phyloP scores from a whole-genome alignment of 208 protist genomes.

The Angomonas desouzai region DNA sequence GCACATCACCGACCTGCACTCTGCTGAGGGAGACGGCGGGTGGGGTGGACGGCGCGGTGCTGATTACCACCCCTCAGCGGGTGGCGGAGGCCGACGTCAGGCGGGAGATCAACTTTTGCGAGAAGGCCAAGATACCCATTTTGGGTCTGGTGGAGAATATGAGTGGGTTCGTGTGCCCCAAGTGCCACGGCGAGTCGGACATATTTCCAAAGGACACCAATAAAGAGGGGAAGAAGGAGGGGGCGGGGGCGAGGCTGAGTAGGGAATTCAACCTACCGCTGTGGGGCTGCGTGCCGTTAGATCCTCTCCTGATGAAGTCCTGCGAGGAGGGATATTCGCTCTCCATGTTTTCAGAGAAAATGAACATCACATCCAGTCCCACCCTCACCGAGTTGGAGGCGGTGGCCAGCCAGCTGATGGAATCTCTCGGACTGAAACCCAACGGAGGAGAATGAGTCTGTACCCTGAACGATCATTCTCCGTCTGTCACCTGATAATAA shows the following conservation, averaged over 20 bases:
- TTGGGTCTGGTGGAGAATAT: slow-evolving; percentile 99
- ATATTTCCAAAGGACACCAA: slow-evolving; percentile 83
- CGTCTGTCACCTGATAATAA: neutral
- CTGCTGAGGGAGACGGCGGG: slow-evolving; percentile 85
- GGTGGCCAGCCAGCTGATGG: slow-evolving; percentile 41
- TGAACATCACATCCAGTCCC: slow-evolving; percentile 27
- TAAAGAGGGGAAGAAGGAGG: slow-evolving; percentile 28
- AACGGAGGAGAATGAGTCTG: neutral
- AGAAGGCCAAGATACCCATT: slow-evolving; percentile 94
- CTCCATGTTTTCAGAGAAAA: slow-evolving; percentile 31
- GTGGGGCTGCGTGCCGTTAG: slow-evolving; percentile 84
- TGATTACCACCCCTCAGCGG: slow-evolving; percentile 98
- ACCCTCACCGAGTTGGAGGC: slow-evolving; percentile 44
- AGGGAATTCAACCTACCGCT: slow-evolving; percentile 81
- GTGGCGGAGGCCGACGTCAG: slow-evolving; percentile 98
- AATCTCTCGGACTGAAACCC: slow-evolving; percentile 23
- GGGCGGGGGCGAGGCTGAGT: slow-evolving; percentile 72
- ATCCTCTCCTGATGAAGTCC: slow-evolving; percentile 87
- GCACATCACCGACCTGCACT: slow-evolving; percentile 96
- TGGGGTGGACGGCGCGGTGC: slow-evolving; percentile 85
- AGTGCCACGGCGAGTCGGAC: slow-evolving; percentile 88
- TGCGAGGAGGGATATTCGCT: slow-evolving; percentile 87
- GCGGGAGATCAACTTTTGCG: slow-evolving; percentile 98
- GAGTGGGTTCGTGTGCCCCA: slow-evolving; percentile 96
- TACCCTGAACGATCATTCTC: no score